Percentiles rank a stretch among this genome's conserved stretches.
Evolutionary conservation across 73 alveolate species (phyloP).

Genomic region (Tetrahymena elliotti): DNA sequence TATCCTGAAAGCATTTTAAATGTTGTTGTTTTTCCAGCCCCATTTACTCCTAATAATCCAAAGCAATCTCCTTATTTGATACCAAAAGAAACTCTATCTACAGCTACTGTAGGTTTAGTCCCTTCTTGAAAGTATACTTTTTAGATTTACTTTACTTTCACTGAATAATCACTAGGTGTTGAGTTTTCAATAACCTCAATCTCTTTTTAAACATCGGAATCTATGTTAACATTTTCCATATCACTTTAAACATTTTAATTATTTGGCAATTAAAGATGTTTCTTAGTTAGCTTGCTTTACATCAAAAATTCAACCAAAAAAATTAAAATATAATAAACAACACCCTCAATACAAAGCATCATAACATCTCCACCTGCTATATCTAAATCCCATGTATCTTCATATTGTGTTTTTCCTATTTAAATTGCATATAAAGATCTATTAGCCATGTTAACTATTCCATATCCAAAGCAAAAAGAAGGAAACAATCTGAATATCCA

Average conservation of each 20-base stretch:
- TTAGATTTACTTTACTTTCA: slow-evolving; percentile 14
- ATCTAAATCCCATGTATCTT: slow-evolving; percentile 18
- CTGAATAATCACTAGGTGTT: neutral
- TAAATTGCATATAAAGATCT: slow-evolving; percentile 1
- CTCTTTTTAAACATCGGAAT: slow-evolving; percentile 20
- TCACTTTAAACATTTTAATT: slow-evolving; percentile 36
- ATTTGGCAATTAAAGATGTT: neutral
- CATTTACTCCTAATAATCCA: slow-evolving; percentile 57
- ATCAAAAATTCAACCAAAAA: slow-evolving; percentile 1
- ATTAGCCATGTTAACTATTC: slow-evolving; percentile 18
- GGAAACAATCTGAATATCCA: slow-evolving; percentile 55
- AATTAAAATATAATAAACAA: neutral
- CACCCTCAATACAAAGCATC: neutral
- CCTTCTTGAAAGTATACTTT: slow-evolving; percentile 31
- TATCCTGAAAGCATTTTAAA: slow-evolving; percentile 65
- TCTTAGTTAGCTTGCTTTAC: slow-evolving; percentile 10
- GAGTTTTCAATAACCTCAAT: neutral
- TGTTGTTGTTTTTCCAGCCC: slow-evolving; percentile 61
- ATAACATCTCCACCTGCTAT: slow-evolving; percentile 54
- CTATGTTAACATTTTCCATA: slow-evolving; percentile 1
- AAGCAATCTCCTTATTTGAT: slow-evolving; percentile 52
- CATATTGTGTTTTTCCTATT: neutral
- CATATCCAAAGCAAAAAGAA: slow-evolving; percentile 43
- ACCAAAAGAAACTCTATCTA: slow-evolving; percentile 50
- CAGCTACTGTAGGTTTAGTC: slow-evolving; percentile 10